phyloP scores from a whole-genome alignment of 2,329 filamentous ascomycete genomes.

The Sporothrix brasiliensis region DNA sequence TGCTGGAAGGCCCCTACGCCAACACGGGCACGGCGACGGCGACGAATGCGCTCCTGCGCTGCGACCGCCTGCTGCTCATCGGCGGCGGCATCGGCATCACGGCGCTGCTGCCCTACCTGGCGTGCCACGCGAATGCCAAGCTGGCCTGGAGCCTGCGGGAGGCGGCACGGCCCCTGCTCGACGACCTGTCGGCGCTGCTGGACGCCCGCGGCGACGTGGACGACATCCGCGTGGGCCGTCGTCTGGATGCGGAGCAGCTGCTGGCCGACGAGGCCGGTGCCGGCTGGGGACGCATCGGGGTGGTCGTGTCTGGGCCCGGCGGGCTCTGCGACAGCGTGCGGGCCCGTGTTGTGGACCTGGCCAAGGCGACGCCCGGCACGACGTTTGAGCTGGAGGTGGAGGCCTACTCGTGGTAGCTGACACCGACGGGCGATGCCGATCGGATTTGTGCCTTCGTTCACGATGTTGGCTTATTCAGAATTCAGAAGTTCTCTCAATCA shows the following conservation, averaged over 20 bases:
- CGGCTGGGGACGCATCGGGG: background rate
- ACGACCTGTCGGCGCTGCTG: background rate
- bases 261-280: background rate
- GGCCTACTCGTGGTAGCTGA: conserved; percentile 7
- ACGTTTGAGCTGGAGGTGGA: conserved; percentile 16
- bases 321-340: conserved; percentile 6
- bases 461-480: too few species aligned
- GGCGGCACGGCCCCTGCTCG: background rate
- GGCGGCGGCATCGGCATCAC: conserved; percentile 56
- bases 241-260: background rate
- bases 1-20: background rate
- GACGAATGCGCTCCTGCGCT: background rate
- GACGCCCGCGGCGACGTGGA: background rate
- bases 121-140: conserved; percentile 44
- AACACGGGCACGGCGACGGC: background rate
- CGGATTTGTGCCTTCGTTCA: too few species aligned
- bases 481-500: too few species aligned
- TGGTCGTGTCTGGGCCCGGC: background rate
- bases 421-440: too few species aligned
- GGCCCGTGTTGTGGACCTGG: background rate
- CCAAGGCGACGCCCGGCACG: background rate
- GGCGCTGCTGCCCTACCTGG: conserved; percentile 45
- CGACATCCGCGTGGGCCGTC: background rate
- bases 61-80: conserved; percentile 48
- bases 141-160: conserved; percentile 36